Percentiles rank a stretch among this genome's conserved stretches.
Conservation (phyloP, 352 stramenopile species). For the Phytophthora agathidicida region DNA sequence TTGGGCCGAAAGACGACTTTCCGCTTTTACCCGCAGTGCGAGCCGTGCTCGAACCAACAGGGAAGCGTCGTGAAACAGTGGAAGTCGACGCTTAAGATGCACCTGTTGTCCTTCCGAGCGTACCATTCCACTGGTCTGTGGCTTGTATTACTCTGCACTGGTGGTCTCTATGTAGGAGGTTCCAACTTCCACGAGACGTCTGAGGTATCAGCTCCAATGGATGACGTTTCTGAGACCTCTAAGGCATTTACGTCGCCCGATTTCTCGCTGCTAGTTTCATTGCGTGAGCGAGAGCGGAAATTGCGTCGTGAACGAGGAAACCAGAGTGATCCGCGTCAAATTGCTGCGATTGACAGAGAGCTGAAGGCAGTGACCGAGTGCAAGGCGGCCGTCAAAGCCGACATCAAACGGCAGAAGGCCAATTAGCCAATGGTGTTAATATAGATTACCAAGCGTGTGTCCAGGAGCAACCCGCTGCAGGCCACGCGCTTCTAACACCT, state of each 20-base stretch:
- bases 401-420: slow-evolving; percentile 50
- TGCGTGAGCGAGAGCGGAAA: slow-evolving; percentile 63
- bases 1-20: slow-evolving; percentile 60
- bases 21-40: slow-evolving; percentile 87
- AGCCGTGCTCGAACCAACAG: slow-evolving; percentile 84
- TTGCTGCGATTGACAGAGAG: slow-evolving; percentile 54
- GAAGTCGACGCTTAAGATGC: slow-evolving; percentile 68
- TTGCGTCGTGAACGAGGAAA: slow-evolving; percentile 45
- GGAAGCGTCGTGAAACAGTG: slow-evolving; percentile 64
- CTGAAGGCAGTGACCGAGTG: slow-evolving; percentile 58
- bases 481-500: too few species aligned
- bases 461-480: too few species aligned
- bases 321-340: slow-evolving; percentile 22
- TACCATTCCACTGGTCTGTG: slow-evolving; percentile 84
- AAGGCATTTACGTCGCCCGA: slow-evolving; percentile 39
- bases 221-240: slow-evolving; percentile 19
- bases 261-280: slow-evolving; percentile 51
- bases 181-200: slow-evolving; percentile 75
- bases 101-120: slow-evolving; percentile 62
- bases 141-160: slow-evolving; percentile 82
- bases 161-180: slow-evolving; percentile 71
- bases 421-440: slow-evolving; percentile 16
- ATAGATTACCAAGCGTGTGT: too few species aligned
- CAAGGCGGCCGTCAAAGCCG: slow-evolving; percentile 65
- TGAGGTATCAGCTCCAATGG: slow-evolving; percentile 34